A percentile compares a stretch with the other conserved stretches of the same genome.
Evolutionary conservation across 495 filamentous ascomycete genomes (phyloP).

Genomic region (Penicillium samsonianum): DNA sequence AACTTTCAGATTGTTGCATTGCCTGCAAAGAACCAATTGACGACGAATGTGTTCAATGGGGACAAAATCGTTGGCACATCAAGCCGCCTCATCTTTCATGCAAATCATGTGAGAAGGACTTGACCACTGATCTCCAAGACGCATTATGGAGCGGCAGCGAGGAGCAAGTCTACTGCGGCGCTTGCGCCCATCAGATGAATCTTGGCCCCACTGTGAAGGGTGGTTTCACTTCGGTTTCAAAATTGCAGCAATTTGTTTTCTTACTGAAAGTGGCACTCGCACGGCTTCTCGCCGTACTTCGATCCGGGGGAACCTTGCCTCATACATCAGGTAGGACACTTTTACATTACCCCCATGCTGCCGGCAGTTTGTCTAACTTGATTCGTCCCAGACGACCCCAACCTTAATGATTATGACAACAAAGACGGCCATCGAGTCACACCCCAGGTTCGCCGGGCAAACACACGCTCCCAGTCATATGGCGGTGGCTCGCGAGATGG

Average conservation of each 20-base stretch:
- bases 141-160: constrained; percentile 66
- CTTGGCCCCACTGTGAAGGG: constrained; percentile 50
- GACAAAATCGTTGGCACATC: constrained; percentile 79
- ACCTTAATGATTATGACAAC: constrained; percentile 65
- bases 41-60: constrained; percentile 78
- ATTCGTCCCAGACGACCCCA: constrained; percentile 65
- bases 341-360: constrained; percentile 1
- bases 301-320: constrained; percentile 75
- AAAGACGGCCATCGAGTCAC: constrained; percentile 60
- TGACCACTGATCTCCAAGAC: constrained; percentile 63
- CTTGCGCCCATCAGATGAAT: constrained; percentile 57
- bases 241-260: constrained; percentile 92
- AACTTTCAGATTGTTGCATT: constrained; percentile 78
- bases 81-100: constrained; percentile 71
- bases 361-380: constrained; percentile 19
- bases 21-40: constrained; percentile 86
- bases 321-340: constrained; percentile 62
- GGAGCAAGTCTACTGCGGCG: constrained; percentile 65
- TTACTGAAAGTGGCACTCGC: constrained; percentile 89
- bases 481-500: constrained; percentile 59
- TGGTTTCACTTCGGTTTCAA: constrained; percentile 67
- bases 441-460: constrained; percentile 55
- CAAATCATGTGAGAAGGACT: constrained; percentile 68
- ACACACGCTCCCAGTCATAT: constrained; percentile 73
- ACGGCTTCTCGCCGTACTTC: constrained; percentile 81